Conservation (phyloP, 768 basidiomycete species). For the Russula sp. region DNA sequence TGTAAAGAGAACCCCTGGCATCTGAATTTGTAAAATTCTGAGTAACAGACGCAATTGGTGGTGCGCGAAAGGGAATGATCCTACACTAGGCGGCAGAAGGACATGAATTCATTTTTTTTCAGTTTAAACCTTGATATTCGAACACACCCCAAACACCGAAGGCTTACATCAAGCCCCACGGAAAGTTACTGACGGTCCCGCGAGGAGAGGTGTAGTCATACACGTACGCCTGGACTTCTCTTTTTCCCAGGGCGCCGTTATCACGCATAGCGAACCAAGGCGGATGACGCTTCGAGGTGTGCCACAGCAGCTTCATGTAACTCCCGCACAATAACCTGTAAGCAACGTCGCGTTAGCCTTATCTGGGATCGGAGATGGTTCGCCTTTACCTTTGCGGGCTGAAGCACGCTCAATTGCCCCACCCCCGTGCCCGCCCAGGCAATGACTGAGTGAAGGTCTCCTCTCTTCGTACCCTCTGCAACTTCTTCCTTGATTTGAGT, state of each 20-base stretch:
- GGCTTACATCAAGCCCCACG: not conserved
- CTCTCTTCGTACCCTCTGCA: constrained; percentile 24
- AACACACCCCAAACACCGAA: not conserved
- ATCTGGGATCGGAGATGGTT: not conserved
- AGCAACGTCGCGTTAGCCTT: constrained; percentile 1
- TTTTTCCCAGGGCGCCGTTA: constrained; percentile 10
- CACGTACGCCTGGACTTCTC: not conserved
- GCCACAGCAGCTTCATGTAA: constrained; percentile 23
- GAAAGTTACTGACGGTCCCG: not conserved
- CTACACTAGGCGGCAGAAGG: not conserved
- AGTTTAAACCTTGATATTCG: constrained; percentile 8
- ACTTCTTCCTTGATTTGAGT: constrained; percentile 14
- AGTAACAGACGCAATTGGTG: constrained; percentile 2
- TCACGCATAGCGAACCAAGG: constrained; percentile 6
- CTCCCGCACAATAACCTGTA: constrained; percentile 25
- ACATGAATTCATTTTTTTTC: not conserved
- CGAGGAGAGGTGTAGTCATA: not conserved
- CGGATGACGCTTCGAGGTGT: constrained; percentile 20
- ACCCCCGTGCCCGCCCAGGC: constrained; percentile 34
- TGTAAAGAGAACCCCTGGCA: no score
- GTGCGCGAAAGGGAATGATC: not conserved
- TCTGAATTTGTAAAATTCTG: not conserved
- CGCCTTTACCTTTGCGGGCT: constrained; percentile 25
- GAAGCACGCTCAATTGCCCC: constrained; percentile 26
- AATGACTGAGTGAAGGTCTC: constrained; percentile 25